A percentile compares a stretch with the other conserved stretches of the same genome.
Evolutionary conservation across 768 basidiomycete genomes (phyloP).

Genomic region (Terana coerulea): DNA sequence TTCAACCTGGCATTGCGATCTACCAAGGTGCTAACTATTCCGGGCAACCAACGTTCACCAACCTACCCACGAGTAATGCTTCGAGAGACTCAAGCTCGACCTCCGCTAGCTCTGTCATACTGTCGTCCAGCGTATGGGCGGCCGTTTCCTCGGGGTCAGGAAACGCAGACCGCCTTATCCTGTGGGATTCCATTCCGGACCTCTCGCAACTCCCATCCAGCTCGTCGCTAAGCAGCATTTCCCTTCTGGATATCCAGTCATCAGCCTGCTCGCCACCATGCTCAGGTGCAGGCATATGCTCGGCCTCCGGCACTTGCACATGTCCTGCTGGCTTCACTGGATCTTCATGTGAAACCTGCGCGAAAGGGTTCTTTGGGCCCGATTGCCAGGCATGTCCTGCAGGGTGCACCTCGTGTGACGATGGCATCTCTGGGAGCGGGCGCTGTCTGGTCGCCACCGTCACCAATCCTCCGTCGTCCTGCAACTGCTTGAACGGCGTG

Average conservation of each 20-base stretch:
- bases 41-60: conserved; percentile 57
- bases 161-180: conserved; percentile 50
- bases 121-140: conserved; percentile 69
- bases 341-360: conserved; percentile 74
- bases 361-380: conserved; percentile 71
- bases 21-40: conserved; percentile 63
- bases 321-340: conserved; percentile 78
- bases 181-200: conserved; percentile 83
- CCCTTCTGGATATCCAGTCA: conserved; percentile 69
- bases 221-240: conserved; percentile 41
- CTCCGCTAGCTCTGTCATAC: conserved; percentile 54
- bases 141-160: conserved; percentile 53
- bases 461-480: conserved; percentile 54
- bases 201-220: conserved; percentile 59
- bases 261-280: conserved; percentile 74
- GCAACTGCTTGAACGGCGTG: conserved; percentile 80
- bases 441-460: conserved; percentile 54
- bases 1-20: conserved; percentile 64
- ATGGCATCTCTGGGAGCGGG: conserved; percentile 76
- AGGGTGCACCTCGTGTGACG: conserved; percentile 69
- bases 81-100: conserved; percentile 42
- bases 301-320: conserved; percentile 62
- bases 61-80: conserved; percentile 51
- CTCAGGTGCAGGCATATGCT: conserved; percentile 69
- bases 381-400: conserved; percentile 66